Percentiles rank a stretch among this genome's conserved stretches.
Evolutionary conservation across 106 monocot species (phyloP).

Genomic region (Phalaenopsis aphrodite): DNA sequence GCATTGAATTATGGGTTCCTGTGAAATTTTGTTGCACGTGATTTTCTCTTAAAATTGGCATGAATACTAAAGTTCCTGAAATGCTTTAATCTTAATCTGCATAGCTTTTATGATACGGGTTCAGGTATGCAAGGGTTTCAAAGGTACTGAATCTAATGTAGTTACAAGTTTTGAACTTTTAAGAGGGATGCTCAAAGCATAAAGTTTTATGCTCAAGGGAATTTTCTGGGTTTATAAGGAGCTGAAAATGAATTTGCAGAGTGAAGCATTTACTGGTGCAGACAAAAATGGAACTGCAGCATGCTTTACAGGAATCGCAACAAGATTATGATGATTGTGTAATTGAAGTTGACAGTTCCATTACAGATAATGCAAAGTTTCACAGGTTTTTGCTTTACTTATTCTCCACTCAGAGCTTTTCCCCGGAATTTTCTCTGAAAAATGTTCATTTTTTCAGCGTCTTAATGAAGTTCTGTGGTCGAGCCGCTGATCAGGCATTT

Average conservation of each 20-base stretch:
- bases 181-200: background rate
- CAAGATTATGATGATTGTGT: constrained; percentile 43
- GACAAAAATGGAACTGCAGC: constrained; percentile 76
- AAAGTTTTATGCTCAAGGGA: background rate
- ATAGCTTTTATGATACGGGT: background rate
- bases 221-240: background rate
- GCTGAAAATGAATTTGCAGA: constrained; percentile 28
- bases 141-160: background rate
- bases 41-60: background rate
- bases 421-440: background rate
- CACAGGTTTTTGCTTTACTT: constrained; percentile 45
- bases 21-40: background rate
- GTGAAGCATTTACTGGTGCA: constrained; percentile 59
- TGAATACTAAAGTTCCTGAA: background rate
- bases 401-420: background rate
- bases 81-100: background rate
- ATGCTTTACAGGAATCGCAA: constrained; percentile 44
- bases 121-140: background rate
- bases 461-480: constrained; percentile 33
- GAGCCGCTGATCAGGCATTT: constrained; percentile 34
- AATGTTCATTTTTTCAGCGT: constrained; percentile 26
- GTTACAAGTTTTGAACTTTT: background rate
- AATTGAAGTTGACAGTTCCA: constrained; percentile 81
- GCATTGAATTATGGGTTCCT: background rate
- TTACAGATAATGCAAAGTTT: constrained; percentile 64